Evolutionary conservation across 345 rosid genomes (phyloP).

Genomic region (Sonneratia alba): DNA sequence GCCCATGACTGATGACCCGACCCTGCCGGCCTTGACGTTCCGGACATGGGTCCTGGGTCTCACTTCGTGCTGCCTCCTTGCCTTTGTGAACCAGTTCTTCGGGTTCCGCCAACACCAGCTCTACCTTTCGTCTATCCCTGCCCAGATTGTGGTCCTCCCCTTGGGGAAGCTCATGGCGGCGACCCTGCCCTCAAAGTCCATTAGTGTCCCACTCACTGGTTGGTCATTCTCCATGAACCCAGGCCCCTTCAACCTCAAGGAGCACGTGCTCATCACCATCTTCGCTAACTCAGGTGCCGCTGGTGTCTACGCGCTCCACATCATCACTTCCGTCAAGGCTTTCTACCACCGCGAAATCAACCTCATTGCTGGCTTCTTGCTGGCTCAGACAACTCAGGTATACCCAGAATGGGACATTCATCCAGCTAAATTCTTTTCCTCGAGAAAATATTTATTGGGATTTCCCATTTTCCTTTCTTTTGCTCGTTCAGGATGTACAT

Average conservation of each 20-base stretch:
- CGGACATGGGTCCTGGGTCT: slow-evolving; percentile 53
- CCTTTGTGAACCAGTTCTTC: slow-evolving; percentile 51
- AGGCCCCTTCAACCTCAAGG: slow-evolving; percentile 43
- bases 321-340: slow-evolving; percentile 36
- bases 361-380: slow-evolving; percentile 12
- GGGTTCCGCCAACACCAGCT: slow-evolving; percentile 36
- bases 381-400: slow-evolving; percentile 38
- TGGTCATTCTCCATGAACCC: slow-evolving; percentile 44
- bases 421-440: no score
- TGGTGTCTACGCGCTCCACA: slow-evolving; percentile 32
- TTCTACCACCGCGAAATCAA: slow-evolving; percentile 33
- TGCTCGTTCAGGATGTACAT: no score
- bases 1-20: slow-evolving; percentile 43
- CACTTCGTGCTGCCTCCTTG: slow-evolving; percentile 28
- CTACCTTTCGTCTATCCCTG: slow-evolving; percentile 23
- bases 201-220: slow-evolving; percentile 22
- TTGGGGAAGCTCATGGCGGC: slow-evolving; percentile 38
- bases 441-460: no score
- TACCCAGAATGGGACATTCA: no score
- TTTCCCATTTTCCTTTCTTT: no score
- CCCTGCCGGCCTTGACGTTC: slow-evolving; percentile 34
- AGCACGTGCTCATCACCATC: slow-evolving; percentile 48
- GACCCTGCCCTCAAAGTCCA: slow-evolving; percentile 29
- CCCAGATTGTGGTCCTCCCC: slow-evolving; percentile 40
- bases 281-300: slow-evolving; percentile 42